Percentiles rank a stretch among this genome's conserved stretches.
Evolutionary conservation across 768 basidiomycete genomes (phyloP).

Genomic region (Clathrus columnatus): DNA sequence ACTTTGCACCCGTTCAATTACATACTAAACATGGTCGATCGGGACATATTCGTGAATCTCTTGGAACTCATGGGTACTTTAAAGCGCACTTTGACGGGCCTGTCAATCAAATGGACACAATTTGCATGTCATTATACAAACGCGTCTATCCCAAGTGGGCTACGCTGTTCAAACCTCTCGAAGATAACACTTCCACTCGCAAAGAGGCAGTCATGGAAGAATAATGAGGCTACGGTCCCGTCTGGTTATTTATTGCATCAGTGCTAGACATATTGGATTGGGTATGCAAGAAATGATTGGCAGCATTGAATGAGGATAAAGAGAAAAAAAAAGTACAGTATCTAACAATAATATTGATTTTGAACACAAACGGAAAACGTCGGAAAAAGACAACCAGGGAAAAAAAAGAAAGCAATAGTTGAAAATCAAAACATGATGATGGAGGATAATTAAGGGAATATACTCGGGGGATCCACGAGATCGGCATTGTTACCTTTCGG

Average conservation of each 20-base stretch:
- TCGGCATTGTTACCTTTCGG: no score
- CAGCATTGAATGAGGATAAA: not conserved
- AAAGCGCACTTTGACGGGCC: conserved; percentile 94
- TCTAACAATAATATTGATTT: not conserved
- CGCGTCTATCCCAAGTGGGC: conserved; percentile 88
- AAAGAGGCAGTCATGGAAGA: conserved; percentile 8
- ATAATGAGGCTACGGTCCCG: not conserved
- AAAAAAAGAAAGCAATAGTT: not conserved
- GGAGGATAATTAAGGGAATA: not conserved
- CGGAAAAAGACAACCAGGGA: not conserved
- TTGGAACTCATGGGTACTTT: conserved; percentile 97
- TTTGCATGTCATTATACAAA: conserved; percentile 95
- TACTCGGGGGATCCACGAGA: not conserved
- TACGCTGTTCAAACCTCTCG: conserved; percentile 32
- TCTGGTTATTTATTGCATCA: not conserved
- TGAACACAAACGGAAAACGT: not conserved
- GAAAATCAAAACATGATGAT: not conserved
- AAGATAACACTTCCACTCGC: conserved; percentile 13
- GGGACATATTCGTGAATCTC: conserved; percentile 85
- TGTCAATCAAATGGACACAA: conserved; percentile 92
- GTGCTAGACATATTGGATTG: not conserved
- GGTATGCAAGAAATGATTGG: not conserved
- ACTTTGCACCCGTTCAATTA: conserved; percentile 89
- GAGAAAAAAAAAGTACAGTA: not conserved
- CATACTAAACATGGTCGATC: conserved; percentile 84